Conservation (phyloP, 768 basidiomycete genomes). For the Lyophyllum semitale region DNA sequence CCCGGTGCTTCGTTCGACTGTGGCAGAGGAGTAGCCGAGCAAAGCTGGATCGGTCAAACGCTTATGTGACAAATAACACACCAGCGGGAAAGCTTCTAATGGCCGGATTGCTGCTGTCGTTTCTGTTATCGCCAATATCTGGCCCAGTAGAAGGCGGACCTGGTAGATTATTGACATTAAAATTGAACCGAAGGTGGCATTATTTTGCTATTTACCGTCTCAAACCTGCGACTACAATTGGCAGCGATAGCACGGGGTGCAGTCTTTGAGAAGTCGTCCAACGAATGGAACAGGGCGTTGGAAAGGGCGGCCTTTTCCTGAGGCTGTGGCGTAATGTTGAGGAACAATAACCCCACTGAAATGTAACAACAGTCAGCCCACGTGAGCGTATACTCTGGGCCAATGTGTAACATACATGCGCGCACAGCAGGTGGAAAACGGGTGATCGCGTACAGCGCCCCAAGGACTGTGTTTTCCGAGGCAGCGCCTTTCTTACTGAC, state of each 20-base stretch:
- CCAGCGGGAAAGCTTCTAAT: conserved; percentile 19
- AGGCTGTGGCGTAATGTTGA: conserved; percentile 19
- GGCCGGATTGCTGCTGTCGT: conserved; percentile 1
- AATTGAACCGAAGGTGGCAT: background rate
- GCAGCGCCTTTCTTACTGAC: conserved; percentile 16
- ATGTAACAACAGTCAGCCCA: background rate
- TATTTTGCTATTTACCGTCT: conserved; percentile 6
- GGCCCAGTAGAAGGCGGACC: conserved; percentile 6
- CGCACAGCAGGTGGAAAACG: conserved; percentile 29
- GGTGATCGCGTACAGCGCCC: conserved; percentile 19
- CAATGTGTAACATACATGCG: conserved; percentile 18
- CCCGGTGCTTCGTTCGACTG: conserved; percentile 22
- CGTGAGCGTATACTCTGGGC: background rate
- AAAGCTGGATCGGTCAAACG: conserved; percentile 22
- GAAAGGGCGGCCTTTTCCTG: conserved; percentile 26
- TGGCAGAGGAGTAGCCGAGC: conserved; percentile 6
- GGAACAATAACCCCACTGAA: conserved; percentile 24
- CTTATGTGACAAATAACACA: conserved; percentile 23
- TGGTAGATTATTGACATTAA: background rate
- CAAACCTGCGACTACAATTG: conserved; percentile 9
- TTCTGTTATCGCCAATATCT: conserved; percentile 2
- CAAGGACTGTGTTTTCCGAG: conserved; percentile 20
- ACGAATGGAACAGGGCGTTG: conserved; percentile 21
- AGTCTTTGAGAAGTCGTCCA: conserved; percentile 21
- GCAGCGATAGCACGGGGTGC: conserved; percentile 17